These are phyloP conservation scores for Nannochloropsis granulata DNA, from an alignment of 108 stramenopile species.

Conservation along the genomic window DNA sequence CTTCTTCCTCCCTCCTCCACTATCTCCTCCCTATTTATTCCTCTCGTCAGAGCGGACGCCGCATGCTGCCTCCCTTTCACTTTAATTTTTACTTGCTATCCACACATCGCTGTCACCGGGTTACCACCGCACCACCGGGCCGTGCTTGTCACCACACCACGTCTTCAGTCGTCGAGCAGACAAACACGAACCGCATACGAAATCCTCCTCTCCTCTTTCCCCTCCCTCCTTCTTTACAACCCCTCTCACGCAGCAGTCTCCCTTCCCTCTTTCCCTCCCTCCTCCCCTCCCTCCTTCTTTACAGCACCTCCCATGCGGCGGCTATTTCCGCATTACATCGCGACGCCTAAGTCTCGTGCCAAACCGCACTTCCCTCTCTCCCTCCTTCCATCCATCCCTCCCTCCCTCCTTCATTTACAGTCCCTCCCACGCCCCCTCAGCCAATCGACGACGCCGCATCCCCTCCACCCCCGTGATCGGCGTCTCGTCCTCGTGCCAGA, in stretches of 20 bases:
- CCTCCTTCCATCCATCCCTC: not conserved
- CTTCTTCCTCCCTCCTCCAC: too few species aligned
- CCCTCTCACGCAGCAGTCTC: not conserved
- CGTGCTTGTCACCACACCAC: too few species aligned
- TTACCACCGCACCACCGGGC: too few species aligned
- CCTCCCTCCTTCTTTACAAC: not conserved
- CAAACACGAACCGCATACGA: too few species aligned
- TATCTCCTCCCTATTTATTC: too few species aligned
- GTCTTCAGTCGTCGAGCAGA: too few species aligned
- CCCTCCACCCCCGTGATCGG: not conserved
- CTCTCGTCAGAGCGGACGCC: too few species aligned
- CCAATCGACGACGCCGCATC: not conserved
- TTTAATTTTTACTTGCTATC: too few species aligned
- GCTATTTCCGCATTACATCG: too few species aligned
- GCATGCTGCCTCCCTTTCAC: too few species aligned
- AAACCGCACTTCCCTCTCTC: not conserved
- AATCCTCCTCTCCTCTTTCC: not conserved
- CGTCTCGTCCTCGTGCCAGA: slow-evolving; percentile 17
- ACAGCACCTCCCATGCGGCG: not conserved
- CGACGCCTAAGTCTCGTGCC: too few species aligned
- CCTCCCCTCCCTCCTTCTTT: not conserved
- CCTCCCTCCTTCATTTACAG: not conserved
- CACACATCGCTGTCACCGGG: too few species aligned
- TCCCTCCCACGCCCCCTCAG: not conserved
- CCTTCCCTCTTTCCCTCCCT: not conserved